These are phyloP conservation scores for Cyclotella choctawhatcheeana DNA, from an alignment of 108 stramenopile genomes.

Conservation along the genomic window DNA sequence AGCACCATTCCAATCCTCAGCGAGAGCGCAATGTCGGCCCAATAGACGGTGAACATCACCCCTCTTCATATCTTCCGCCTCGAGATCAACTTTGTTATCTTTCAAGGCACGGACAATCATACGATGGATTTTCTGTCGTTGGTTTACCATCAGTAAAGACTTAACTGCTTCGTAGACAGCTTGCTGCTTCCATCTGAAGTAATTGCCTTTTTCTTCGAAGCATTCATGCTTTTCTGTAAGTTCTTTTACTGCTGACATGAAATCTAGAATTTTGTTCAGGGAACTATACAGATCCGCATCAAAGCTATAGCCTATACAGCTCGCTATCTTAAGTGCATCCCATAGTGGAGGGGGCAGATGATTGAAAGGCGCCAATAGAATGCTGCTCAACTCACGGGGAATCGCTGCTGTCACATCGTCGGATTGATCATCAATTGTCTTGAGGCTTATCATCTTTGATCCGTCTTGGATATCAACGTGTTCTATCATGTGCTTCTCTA, in stretches of 20 bases:
- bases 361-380: slow-evolving; percentile 51
- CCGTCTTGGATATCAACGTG: slow-evolving; percentile 37
- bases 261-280: slow-evolving; percentile 34
- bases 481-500: slow-evolving; percentile 52
- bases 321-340: slow-evolving; percentile 60
- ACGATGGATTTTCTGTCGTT: slow-evolving; percentile 56
- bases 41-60: slow-evolving; percentile 52
- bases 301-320: slow-evolving; percentile 59
- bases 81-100: slow-evolving; percentile 29
- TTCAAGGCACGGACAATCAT: slow-evolving; percentile 53
- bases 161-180: slow-evolving; percentile 59
- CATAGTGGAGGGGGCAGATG: slow-evolving; percentile 50
- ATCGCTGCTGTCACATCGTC: slow-evolving; percentile 53
- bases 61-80: slow-evolving; percentile 31
- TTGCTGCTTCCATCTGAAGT: slow-evolving; percentile 58
- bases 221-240: slow-evolving; percentile 43
- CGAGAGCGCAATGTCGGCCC: slow-evolving; percentile 51
- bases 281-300: slow-evolving; percentile 51
- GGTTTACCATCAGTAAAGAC: slow-evolving; percentile 55
- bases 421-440: slow-evolving; percentile 43
- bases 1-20: slow-evolving; percentile 50
- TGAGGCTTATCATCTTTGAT: slow-evolving; percentile 48
- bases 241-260: slow-evolving; percentile 48
- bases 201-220: slow-evolving; percentile 38
- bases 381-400: slow-evolving; percentile 54